A percentile compares a stretch with the other conserved stretches of the same genome.
These are phyloP conservation scores for Cyberlindnera veronae DNA, from an alignment of 805 yeast genomes.

Conservation along the genomic window DNA sequence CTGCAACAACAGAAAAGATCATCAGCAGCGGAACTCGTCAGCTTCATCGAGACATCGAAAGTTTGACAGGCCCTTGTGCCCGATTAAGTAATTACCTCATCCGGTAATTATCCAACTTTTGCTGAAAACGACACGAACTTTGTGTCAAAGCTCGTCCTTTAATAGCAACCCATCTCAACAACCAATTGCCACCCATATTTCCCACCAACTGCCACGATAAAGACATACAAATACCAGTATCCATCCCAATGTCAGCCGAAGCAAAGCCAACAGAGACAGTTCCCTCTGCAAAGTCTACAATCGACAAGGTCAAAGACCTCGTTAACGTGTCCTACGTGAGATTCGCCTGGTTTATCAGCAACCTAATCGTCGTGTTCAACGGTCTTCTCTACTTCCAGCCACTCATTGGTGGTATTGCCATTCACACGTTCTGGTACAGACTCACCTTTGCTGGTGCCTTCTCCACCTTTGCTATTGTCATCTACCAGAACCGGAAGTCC, in stretches of 20 bases:
- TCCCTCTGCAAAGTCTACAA: not conserved
- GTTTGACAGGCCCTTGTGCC: not conserved
- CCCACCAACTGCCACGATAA: not conserved
- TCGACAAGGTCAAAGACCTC: conserved; percentile 1
- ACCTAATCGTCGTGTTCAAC: conserved; percentile 42
- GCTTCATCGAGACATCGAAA: no score
- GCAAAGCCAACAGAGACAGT: not conserved
- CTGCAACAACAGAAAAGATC: no score
- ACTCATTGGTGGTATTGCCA: conserved; percentile 29
- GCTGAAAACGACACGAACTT: not conserved
- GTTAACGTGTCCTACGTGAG: conserved; percentile 37
- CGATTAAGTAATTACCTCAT: not conserved
- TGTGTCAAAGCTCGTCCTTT: not conserved
- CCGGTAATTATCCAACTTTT: not conserved
- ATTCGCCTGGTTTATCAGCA: conserved; percentile 75
- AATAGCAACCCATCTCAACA: not conserved
- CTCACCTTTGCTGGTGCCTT: conserved; percentile 60
- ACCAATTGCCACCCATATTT: not conserved
- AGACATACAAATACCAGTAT: no score
- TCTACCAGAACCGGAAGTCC: conserved; percentile 49
- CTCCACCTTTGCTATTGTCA: conserved; percentile 71
- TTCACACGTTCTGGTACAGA: conserved; percentile 50
- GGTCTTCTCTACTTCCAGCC: conserved; percentile 38
- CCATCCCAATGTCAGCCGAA: not conserved
- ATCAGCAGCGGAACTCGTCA: no score